Conservation (phyloP, 164 flowering plant species). For the Chloranthus sessilifolius region DNA sequence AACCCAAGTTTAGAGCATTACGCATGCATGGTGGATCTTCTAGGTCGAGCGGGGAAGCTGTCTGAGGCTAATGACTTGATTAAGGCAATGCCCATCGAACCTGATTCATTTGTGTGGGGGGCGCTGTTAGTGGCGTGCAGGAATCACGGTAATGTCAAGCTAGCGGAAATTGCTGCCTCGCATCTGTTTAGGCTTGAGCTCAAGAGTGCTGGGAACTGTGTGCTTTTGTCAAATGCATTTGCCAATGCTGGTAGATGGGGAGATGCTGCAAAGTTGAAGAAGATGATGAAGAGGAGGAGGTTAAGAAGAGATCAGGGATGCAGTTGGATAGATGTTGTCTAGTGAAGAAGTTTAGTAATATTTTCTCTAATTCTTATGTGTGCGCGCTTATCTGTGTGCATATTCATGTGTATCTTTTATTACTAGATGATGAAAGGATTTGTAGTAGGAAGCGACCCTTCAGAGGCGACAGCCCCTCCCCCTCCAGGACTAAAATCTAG, state of each 20-base stretch:
- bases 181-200: slow-evolving; percentile 60
- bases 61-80: slow-evolving; percentile 57
- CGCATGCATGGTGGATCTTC: slow-evolving; percentile 74
- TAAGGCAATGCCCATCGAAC: slow-evolving; percentile 52
- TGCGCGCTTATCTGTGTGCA: too few relatives aligned
- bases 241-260: slow-evolving; percentile 57
- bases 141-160: slow-evolving; percentile 58
- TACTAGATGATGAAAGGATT: too few relatives aligned
- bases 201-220: slow-evolving; percentile 38
- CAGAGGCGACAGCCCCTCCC: too few relatives aligned
- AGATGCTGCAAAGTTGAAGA: slow-evolving; percentile 47
- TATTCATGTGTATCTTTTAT: too few relatives aligned
- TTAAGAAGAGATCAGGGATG: slow-evolving; percentile 40
- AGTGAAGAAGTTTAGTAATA: too few relatives aligned
- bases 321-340: slow-evolving; percentile 59
- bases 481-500: too few relatives aligned
- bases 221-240: slow-evolving; percentile 47
- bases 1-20: slow-evolving; percentile 69
- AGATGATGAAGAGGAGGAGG: slow-evolving; percentile 39
- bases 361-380: too few relatives aligned
- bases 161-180: slow-evolving; percentile 59
- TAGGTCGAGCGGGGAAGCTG: slow-evolving; percentile 72
- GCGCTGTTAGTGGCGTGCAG: slow-evolving; percentile 75
- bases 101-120: slow-evolving; percentile 81
- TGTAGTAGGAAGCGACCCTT: too few relatives aligned